Conservation (phyloP, 2,329 filamentous ascomycete genomes). For the Fonsecaea pedrosoi region DNA sequence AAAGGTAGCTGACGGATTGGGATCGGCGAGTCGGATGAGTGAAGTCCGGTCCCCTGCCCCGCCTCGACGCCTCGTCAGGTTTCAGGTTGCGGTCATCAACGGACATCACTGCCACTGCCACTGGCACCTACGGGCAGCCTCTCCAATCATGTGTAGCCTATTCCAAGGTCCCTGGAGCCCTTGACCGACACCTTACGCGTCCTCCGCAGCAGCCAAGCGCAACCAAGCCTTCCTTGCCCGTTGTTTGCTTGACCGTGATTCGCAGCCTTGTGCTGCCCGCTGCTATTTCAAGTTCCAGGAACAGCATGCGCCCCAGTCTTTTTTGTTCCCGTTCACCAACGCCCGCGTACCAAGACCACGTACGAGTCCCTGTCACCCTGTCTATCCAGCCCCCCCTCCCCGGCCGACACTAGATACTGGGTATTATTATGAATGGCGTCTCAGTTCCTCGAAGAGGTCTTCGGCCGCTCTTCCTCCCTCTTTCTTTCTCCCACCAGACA, state of each 20-base stretch:
- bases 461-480: not conserved
- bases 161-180: not conserved
- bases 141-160: not conserved
- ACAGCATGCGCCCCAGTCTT: not conserved
- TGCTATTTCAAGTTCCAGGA: not conserved
- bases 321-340: not conserved
- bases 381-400: not conserved
- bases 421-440: not conserved
- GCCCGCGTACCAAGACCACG: not conserved
- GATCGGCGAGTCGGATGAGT: not conserved
- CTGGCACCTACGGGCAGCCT: not conserved
- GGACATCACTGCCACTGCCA: not conserved
- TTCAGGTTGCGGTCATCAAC: not conserved
- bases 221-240: conserved; percentile 1
- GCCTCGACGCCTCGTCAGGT: not conserved
- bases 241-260: not conserved
- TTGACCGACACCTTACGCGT: conserved; percentile 4
- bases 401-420: not conserved
- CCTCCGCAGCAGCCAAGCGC: not conserved
- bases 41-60: not conserved
- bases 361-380: not conserved
- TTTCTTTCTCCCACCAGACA: not conserved
- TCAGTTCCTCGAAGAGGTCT: not conserved
- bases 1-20: not conserved
- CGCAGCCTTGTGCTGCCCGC: conserved; percentile 3